Evolutionary conservation across 1,139 yeast species (phyloP).

Genomic region (Saccharomyces uvarum): DNA sequence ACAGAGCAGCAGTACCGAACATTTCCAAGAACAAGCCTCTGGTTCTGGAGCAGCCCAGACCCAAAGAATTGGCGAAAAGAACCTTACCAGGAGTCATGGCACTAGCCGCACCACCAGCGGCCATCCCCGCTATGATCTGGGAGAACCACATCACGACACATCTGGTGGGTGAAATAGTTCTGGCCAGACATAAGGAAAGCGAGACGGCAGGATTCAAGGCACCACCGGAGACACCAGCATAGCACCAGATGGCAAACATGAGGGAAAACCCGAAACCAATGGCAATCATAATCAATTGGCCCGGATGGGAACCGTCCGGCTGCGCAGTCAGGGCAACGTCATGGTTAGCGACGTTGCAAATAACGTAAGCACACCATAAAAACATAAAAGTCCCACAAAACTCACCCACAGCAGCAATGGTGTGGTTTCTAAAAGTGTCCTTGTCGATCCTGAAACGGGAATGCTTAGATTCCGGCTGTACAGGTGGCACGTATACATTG

Average conservation of each 20-base stretch:
- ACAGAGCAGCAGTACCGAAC: slow-evolving; percentile 64
- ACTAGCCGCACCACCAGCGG: slow-evolving; percentile 81
- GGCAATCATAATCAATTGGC: slow-evolving; percentile 65
- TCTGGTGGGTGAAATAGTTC: slow-evolving; percentile 66
- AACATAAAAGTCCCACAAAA: slow-evolving; percentile 80
- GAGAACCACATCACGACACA: slow-evolving; percentile 56
- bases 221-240: slow-evolving; percentile 79
- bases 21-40: slow-evolving; percentile 77
- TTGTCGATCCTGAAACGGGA: slow-evolving; percentile 3
- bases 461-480: not conserved
- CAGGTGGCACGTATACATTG: not conserved
- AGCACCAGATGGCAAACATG: slow-evolving; percentile 62
- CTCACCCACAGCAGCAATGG: slow-evolving; percentile 52
- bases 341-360: slow-evolving; percentile 77
- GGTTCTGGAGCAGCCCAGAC: slow-evolving; percentile 60
- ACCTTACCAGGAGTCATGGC: slow-evolving; percentile 80
- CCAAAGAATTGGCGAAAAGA: slow-evolving; percentile 61
- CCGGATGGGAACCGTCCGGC: slow-evolving; percentile 48
- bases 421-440: slow-evolving; percentile 42
- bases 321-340: slow-evolving; percentile 39
- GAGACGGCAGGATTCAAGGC: slow-evolving; percentile 86
- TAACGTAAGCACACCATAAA: slow-evolving; percentile 70
- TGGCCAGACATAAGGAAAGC: slow-evolving; percentile 55
- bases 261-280: slow-evolving; percentile 83
- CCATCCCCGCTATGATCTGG: slow-evolving; percentile 79